Base-by-base conservation (phyloP, 331 rosid genomes). In the Dryas integrifolia region DNA sequence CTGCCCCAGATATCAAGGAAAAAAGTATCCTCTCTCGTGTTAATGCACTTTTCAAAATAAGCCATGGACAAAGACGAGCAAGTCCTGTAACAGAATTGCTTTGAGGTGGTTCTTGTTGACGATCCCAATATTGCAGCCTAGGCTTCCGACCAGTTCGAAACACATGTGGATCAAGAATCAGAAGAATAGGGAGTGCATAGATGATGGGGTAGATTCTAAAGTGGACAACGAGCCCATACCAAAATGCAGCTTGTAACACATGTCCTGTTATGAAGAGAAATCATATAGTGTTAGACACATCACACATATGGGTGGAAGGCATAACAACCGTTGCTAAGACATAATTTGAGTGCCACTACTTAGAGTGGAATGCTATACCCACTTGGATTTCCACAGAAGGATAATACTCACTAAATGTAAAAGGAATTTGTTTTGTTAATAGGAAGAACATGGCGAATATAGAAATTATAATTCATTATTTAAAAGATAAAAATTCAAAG, bases 201-300 rank as follows among this genome's bases (percentile, higher is more conserved):
- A 94, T 91, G 58, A 89, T 85, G 65, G 98, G 98, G 77, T 91
- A 93, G 70, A 93, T 84, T 80, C 97, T 84, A 72, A 93, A 91
- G 86, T 91, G 98, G 78, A 94, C 98, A 66, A 88, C 78, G 75
- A 94, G 92, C 72, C 98, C 98, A 66, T 88, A 94, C 97, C 98
- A 94, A 78, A 91, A 78, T 80, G 98, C 98, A 73, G 98, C 88
- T 82, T 94, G 98, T 38, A 85, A 69, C 88, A 87, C 81, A 39
- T 77, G 58, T 18, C 88, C 88, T 84, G 85, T 40, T 69, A 49
- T 52, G 24, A 50, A 51, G 47, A 64, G 65, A 59, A 18, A 58
- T 48, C 74, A 69, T 72, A 67, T 2, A 51, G 63, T 65, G 80
- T 68, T n/a, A 73, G 83, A 52, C 24, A 38, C 59, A 58, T 15